Base-by-base conservation (phyloP, 345 rosid genomes). In the Clarkia xantiana region DNA sequence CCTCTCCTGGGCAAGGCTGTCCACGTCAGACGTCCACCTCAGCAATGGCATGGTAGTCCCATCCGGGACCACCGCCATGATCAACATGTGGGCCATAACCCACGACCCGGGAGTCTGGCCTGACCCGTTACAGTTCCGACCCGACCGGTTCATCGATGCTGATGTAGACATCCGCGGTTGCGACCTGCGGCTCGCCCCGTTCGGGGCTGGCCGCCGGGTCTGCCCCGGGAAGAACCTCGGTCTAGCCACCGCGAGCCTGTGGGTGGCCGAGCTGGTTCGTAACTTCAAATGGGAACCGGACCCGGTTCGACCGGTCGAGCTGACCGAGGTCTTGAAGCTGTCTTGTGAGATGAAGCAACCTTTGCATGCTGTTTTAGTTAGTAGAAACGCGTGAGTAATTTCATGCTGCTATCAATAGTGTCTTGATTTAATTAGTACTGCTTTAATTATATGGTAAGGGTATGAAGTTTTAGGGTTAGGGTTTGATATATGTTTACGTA, bases 11-110 rank as follows among this genome's bases (percentile, higher is more conserved):
- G 93, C 97, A 19, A 76, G 97, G 9, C 61, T 89, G 14, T 78
- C 94, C 67, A 89, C 79, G 6, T 75, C 94, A 1, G 95, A 85
- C 59, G 82, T 88, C 56, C 68, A 69, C 49, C 90, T 82, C 51
- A 69, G 77, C 60, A 88, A 89, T 64, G 95, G 90, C 36, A 76
- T 84, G 85, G 42, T 78, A 42, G 23, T 89, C 16, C 97, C 97
- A 1, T 70, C 77, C 53, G 67, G 73, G 34, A 89, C 97, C 3
- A 85, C 90, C 0, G 97, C 97, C 0, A 85, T 89, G 95, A 79
- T 85, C 55, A 89, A 89, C 81, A 89, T 89, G 97, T 89, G 97
- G 97, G 97, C 97, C 45, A 89, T 89, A 40, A 68, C 90, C 0
- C 95, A 80, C 54, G 95, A 84, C 62, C 70, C 78, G 0, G 19